Evolutionary conservation across 75 land plant species (phyloP).

Genomic region (Picea glauca): DNA sequence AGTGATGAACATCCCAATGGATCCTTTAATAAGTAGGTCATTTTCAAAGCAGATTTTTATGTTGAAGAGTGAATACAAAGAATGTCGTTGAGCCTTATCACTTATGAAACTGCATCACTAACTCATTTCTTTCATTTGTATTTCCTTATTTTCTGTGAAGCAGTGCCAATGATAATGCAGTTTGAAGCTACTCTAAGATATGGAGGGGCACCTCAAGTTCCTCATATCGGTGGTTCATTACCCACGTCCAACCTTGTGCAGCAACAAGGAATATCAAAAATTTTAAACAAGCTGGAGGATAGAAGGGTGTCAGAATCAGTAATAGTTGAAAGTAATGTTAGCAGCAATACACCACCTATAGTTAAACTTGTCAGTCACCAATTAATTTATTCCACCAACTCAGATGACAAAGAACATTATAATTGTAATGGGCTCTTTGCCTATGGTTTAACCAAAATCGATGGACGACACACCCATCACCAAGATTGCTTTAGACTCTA

Average conservation of each 20-base stretch:
- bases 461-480: too few relatives aligned
- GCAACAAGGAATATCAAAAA: not conserved
- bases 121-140: not conserved
- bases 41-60: not conserved
- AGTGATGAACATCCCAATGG: conserved; percentile 91
- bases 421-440: not conserved
- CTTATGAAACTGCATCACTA: not conserved
- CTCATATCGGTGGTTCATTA: conserved; percentile 41
- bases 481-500: too few relatives aligned
- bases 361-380: not conserved
- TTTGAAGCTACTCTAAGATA: conserved; percentile 73
- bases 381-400: not conserved
- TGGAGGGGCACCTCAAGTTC: conserved; percentile 81
- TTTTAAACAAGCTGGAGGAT: not conserved
- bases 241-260: not conserved
- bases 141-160: not conserved
- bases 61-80: not conserved
- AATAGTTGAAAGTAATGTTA: too few relatives aligned
- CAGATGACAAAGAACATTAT: not conserved
- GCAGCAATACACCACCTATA: not conserved
- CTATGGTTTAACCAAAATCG: too few relatives aligned
- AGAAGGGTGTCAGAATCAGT: not conserved
- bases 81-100: not conserved
- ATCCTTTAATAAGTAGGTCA: conserved; percentile 75
- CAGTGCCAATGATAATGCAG: conserved; percentile 94